phyloP scores from a whole-genome alignment of 1,139 yeast genomes.

The Candida mesenterica region DNA sequence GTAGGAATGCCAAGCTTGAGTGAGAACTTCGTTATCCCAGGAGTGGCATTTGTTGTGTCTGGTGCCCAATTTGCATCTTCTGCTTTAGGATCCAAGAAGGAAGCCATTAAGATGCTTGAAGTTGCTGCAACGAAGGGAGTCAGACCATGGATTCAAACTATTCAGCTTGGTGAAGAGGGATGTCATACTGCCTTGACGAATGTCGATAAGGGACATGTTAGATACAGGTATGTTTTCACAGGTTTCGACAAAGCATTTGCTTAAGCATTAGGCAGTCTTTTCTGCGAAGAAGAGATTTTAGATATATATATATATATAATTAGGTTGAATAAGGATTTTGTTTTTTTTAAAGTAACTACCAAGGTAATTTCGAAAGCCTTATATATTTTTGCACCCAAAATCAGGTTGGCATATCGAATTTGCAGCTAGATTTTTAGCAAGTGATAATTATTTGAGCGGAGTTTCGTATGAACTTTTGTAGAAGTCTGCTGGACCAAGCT shows the following conservation, averaged over 20 bases:
- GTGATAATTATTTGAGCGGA: no score
- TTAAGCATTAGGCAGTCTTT: no score
- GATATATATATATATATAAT: no score
- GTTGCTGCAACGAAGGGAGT: constrained; percentile 39
- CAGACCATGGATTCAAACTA: constrained; percentile 43
- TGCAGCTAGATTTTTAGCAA: no score
- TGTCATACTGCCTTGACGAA: constrained; percentile 31
- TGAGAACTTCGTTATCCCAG: constrained; percentile 26
- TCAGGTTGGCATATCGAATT: no score
- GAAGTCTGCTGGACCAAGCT: no score
- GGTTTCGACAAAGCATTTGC: constrained; percentile 13
- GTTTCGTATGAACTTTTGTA: no score
- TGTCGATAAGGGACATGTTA: constrained; percentile 24
- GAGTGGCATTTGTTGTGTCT: constrained; percentile 27
- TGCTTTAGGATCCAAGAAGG: constrained; percentile 26
- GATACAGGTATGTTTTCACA: constrained; percentile 19
- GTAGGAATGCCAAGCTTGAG: constrained; percentile 50
- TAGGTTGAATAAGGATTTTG: no score
- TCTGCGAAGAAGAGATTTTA: no score
- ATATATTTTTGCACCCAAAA: no score
- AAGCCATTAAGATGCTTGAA: constrained; percentile 21
- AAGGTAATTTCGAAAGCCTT: no score
- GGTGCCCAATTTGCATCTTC: constrained; percentile 31
- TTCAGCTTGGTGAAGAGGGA: constrained; percentile 35
- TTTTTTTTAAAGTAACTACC: no score